Percentiles rank a stretch among this genome's conserved stretches.
Evolutionary conservation across 1,284 basidiomycete species (phyloP).

Genomic region (Melampsora larici-populina): DNA sequence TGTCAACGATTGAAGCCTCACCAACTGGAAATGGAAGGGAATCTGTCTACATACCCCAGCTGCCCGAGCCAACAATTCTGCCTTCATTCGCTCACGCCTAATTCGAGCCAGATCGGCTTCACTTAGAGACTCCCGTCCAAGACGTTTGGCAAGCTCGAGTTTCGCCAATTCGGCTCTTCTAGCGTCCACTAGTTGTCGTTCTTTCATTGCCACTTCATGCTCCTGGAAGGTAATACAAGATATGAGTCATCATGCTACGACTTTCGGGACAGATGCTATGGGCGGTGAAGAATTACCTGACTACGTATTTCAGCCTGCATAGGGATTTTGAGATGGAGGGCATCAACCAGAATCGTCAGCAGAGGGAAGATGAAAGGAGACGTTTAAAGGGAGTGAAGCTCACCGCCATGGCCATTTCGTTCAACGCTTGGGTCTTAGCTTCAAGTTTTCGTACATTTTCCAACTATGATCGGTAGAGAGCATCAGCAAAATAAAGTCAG

Average conservation of each 20-base stretch:
- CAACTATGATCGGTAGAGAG: constrained; percentile 15
- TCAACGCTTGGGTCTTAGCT: constrained; percentile 37
- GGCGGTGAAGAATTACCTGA: too few species aligned
- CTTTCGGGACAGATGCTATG: too few species aligned
- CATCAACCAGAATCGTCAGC: not conserved
- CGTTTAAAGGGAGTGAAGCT: not conserved
- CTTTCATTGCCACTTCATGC: constrained; percentile 25
- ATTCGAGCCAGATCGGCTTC: constrained; percentile 40
- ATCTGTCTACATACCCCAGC: constrained; percentile 16
- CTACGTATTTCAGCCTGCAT: not conserved
- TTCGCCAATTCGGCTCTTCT: constrained; percentile 28
- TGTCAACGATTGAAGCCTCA: not conserved
- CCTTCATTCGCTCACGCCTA: constrained; percentile 33
- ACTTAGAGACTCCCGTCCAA: constrained; percentile 34
- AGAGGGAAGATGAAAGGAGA: not conserved
- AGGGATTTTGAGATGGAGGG: not conserved
- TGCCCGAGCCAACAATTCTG: constrained; percentile 32
- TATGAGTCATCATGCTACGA: not conserved
- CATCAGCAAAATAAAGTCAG: not conserved
- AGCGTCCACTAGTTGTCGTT: constrained; percentile 36
- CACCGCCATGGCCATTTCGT: constrained; percentile 29
- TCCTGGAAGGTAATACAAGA: constrained; percentile 1
- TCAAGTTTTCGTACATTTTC: constrained; percentile 38
- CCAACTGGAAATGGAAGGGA: not conserved
- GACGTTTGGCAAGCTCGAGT: constrained; percentile 36